phyloP scores from a whole-genome alignment of 768 basidiomycete species.

The Suillus plorans region DNA sequence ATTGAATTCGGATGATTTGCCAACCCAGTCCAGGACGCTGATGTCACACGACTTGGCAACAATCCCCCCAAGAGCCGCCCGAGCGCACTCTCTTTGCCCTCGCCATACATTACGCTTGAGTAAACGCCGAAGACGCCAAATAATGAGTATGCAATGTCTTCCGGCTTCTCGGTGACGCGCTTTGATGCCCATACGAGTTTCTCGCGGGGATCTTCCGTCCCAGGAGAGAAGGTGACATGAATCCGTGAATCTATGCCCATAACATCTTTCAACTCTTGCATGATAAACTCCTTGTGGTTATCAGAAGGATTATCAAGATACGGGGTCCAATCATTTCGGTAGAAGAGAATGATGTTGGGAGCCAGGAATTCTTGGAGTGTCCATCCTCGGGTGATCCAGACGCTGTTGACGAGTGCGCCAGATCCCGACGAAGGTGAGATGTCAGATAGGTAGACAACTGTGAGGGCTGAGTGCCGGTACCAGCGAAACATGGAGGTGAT shows the following conservation, averaged over 20 bases:
- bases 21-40: not conserved
- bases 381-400: not conserved
- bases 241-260: not conserved
- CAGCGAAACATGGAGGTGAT: not conserved
- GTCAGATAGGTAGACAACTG: not conserved
- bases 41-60: not conserved
- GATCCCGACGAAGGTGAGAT: not conserved
- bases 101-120: not conserved
- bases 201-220: not conserved
- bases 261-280: not conserved
- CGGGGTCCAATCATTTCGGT: conserved; percentile 22
- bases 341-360: conserved; percentile 15
- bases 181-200: not conserved
- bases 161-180: not conserved
- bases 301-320: not conserved
- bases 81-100: not conserved
- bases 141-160: not conserved
- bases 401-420: not conserved
- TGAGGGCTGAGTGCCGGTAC: not conserved
- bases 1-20: not conserved
- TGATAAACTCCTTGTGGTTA: not conserved
- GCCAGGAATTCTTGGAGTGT: not conserved
- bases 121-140: not conserved
- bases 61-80: not conserved
- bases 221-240: not conserved